A percentile compares a stretch with the other conserved stretches of the same genome.
These are phyloP conservation scores for Didymella pomorum DNA, from an alignment of 2,329 filamentous ascomycete species.

Conservation along the genomic window DNA sequence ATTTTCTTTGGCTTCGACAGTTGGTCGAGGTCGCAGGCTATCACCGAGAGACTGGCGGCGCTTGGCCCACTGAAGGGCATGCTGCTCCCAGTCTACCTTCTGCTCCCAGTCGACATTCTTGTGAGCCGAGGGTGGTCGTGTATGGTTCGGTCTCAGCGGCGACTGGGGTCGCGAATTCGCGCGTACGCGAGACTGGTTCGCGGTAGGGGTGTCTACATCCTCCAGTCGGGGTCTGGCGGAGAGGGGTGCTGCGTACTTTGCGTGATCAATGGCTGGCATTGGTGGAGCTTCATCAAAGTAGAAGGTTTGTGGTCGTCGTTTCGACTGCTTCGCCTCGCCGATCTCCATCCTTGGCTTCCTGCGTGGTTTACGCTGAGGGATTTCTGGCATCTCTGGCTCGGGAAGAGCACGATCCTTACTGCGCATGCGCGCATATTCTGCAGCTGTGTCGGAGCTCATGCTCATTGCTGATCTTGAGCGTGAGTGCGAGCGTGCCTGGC, in stretches of 20 bases:
- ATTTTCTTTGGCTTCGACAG: constrained; percentile 15
- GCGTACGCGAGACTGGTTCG: constrained; percentile 17
- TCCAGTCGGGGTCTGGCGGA: constrained; percentile 21
- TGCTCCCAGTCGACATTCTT: constrained; percentile 24
- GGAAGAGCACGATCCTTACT: constrained; percentile 44
- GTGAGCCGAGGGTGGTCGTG: constrained; percentile 22
- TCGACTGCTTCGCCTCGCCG: constrained; percentile 32
- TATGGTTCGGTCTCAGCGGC: constrained; percentile 14
- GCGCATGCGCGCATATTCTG: constrained; percentile 46
- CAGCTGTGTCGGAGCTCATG: constrained; percentile 49
- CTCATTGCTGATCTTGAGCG: constrained; percentile 42
- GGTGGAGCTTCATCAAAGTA: constrained; percentile 17
- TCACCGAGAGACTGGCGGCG: constrained; percentile 45
- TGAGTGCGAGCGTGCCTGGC: constrained; percentile 36
- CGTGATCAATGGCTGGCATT: constrained; percentile 37
- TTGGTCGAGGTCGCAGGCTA: constrained; percentile 26
- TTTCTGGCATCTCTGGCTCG: constrained; percentile 30
- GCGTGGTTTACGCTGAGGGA: constrained; percentile 38
- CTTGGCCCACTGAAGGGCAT: constrained; percentile 39
- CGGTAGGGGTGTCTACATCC: constrained; percentile 5
- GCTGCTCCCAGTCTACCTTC: constrained; percentile 37
- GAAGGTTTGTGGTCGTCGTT: constrained; percentile 26
- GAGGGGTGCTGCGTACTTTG: constrained; percentile 19
- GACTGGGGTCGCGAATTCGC: constrained; percentile 13
- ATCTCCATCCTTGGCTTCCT: constrained; percentile 38